These are phyloP conservation scores for Wallacemonas collosoma DNA, from an alignment of 208 protist species.

Conservation along the genomic window DNA sequence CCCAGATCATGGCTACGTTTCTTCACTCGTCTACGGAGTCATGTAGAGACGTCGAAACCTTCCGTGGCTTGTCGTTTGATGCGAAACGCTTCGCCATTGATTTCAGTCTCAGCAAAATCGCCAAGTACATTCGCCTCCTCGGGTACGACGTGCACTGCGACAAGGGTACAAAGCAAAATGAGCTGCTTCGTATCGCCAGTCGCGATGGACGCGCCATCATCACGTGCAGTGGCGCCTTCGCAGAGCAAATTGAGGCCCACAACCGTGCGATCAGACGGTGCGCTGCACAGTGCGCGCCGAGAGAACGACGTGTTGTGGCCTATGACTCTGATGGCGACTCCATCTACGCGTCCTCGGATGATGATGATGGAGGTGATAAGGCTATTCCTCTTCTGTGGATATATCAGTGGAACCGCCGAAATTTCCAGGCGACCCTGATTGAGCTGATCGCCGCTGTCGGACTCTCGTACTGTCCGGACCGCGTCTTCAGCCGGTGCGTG, in stretches of 20 bases:
- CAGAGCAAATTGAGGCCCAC: slow-evolving; percentile 39
- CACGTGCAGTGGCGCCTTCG: slow-evolving; percentile 48
- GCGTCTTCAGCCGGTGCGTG: slow-evolving; percentile 69
- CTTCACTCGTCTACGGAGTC: slow-evolving; percentile 10
- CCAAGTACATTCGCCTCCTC: slow-evolving; percentile 76
- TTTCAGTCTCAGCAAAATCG: slow-evolving; percentile 73
- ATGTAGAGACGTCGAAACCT: background rate
- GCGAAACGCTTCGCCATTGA: slow-evolving; percentile 66
- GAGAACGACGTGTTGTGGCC: slow-evolving; percentile 38
- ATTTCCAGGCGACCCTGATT: slow-evolving; percentile 48
- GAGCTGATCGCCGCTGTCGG: slow-evolving; percentile 38
- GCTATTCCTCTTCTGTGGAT: slow-evolving; percentile 32
- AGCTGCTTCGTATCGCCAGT: slow-evolving; percentile 40
- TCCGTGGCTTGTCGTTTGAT: slow-evolving; percentile 6
- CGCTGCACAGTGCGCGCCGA: background rate
- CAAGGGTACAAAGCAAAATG: slow-evolving; percentile 32
- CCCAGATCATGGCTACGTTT: background rate
- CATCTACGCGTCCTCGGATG: slow-evolving; percentile 48
- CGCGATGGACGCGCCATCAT: slow-evolving; percentile 43
- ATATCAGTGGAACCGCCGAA: slow-evolving; percentile 41
- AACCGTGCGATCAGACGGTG: slow-evolving; percentile 26
- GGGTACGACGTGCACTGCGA: slow-evolving; percentile 75
- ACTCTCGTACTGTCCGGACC: slow-evolving; percentile 38
- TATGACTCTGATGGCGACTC: slow-evolving; percentile 83
- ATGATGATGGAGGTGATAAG: slow-evolving; percentile 23